Conservation (phyloP, 2,329 filamentous ascomycete species). For the Fusarium burgessii region DNA sequence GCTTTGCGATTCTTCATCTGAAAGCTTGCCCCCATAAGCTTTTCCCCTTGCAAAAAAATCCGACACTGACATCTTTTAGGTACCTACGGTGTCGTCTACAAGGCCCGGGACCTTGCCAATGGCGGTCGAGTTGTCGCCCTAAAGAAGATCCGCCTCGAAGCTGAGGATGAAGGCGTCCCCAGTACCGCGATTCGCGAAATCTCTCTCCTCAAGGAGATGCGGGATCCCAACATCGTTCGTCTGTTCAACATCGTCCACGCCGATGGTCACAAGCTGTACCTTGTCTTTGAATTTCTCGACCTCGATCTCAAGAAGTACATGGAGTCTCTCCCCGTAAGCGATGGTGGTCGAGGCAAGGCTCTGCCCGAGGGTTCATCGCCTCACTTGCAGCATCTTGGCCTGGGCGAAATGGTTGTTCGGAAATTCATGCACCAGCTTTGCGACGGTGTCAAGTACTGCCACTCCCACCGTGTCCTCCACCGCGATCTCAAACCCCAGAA, state of each 20-base stretch:
- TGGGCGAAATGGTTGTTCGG: slow-evolving; percentile 86
- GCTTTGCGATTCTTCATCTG: neutral
- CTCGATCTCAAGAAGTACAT: slow-evolving; percentile 96
- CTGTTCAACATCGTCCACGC: slow-evolving; percentile 94
- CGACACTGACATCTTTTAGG: slow-evolving; percentile 61
- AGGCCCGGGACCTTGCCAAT: slow-evolving; percentile 86
- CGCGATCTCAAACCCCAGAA: slow-evolving; percentile 94
- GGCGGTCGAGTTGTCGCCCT: slow-evolving; percentile 88
- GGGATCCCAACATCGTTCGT: slow-evolving; percentile 88
- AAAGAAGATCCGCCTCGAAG: slow-evolving; percentile 95
- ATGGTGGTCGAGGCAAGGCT: slow-evolving; percentile 87
- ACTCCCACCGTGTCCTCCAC: slow-evolving; percentile 87
- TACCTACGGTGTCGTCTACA: slow-evolving; percentile 96
- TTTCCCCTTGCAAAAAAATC: neutral
- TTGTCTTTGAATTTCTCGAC: slow-evolving; percentile 92
- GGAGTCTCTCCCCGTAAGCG: slow-evolving; percentile 86
- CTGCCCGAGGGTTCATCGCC: slow-evolving; percentile 80
- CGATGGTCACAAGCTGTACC: slow-evolving; percentile 93
- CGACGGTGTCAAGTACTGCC: slow-evolving; percentile 87
- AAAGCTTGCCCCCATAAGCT: slow-evolving; percentile 5
- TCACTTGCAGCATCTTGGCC: slow-evolving; percentile 73
- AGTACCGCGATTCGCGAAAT: slow-evolving; percentile 95
- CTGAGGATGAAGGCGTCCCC: slow-evolving; percentile 93
- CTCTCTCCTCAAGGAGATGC: slow-evolving; percentile 93
- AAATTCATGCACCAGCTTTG: slow-evolving; percentile 93